Evolutionary conservation across 2,329 filamentous ascomycete species (phyloP), one percentile per base, ranked within the genome.

Genomic region (Pestalotiopsis sp.): DNA sequence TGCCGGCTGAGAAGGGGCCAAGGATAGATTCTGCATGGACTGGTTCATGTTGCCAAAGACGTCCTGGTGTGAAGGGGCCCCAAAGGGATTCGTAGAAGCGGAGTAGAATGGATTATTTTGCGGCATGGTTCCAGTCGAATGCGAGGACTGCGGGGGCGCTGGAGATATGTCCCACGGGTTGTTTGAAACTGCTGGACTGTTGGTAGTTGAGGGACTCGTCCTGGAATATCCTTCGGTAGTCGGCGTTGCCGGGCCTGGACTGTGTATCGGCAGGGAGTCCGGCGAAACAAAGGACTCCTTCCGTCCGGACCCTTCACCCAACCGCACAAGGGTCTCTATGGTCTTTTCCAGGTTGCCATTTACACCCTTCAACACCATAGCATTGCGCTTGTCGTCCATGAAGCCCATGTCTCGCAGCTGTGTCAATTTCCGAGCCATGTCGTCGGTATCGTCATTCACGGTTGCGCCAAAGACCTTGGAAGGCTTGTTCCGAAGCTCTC

Each of bases 401-500:
- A 99, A 99, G 0, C 96, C 96, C 94, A 98, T 97, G 68, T 98
- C 94, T 67, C 90, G 89, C 68, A 99, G 82, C 66, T 89, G 90
- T 3, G 85, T 84, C 78, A 98, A 81, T 79, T 98, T 98, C 64
- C 87, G 85, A 58, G 97, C 93, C 67, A 91, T 86, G 69, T 90
- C 90, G 72, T 92, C 85, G 25, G 76, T 80, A 65, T 86, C 84
- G 60, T 83, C 80, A 52, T 86, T 87, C 31, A 96, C 84, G 61
- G 88, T 90, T 12, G 90, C 89, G 3, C 92, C 92, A 78, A 95
- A 93, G 9, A 88, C 81, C 70, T 87, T 87, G 9, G 92, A 92
- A 5, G 89, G 85, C 77, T 93, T 94, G 77, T 87, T 92, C 36
- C 83, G 81, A 39, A 82, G 80, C 64, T 80, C 81, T 6, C 72